phyloP scores from a whole-genome alignment of 768 basidiomycete species.

The Epithele typhae region DNA sequence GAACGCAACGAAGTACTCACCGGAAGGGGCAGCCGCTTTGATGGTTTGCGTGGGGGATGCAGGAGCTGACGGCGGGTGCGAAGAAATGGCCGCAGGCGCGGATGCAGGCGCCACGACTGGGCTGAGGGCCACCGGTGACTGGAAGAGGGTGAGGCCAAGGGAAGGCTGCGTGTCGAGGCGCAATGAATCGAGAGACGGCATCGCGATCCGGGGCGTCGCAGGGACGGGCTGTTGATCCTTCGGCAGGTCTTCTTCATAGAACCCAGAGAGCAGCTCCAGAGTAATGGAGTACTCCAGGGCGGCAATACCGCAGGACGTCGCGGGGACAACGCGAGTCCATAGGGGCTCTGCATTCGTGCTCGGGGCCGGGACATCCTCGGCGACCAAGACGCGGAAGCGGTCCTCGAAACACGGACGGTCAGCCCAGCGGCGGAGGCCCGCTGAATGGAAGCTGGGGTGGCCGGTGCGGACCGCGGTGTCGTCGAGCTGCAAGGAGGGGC shows the following conservation, averaged over 20 bases:
- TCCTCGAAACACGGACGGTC: constrained; percentile 76
- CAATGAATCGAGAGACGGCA: constrained; percentile 5
- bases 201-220: too few species aligned
- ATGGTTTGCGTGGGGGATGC: background rate
- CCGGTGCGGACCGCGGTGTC: constrained; percentile 31
- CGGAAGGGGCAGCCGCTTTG: constrained; percentile 2
- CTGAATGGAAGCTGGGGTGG: constrained; percentile 35
- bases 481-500: constrained; percentile 28
- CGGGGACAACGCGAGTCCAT: constrained; percentile 33
- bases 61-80: constrained; percentile 5
- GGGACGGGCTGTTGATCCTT: constrained; percentile 7
- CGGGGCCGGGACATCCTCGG: constrained; percentile 19
- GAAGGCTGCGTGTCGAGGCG: constrained; percentile 11
- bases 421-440: constrained; percentile 65
- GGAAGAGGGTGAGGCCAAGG: constrained; percentile 6
- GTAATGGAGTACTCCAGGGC: constrained; percentile 67
- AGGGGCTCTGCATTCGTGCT: constrained; percentile 26
- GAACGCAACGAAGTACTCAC: constrained; percentile 1
- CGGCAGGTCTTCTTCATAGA: constrained; percentile 26
- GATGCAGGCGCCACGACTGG: constrained; percentile 4
- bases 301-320: constrained; percentile 56
- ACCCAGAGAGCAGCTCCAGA: constrained; percentile 61
- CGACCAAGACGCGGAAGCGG: constrained; percentile 50
- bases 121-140: constrained; percentile 7
- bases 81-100: constrained; percentile 4